These are phyloP conservation scores for Dryas drummondii DNA, from an alignment of 306 rosid species.

Conservation along the genomic window DNA sequence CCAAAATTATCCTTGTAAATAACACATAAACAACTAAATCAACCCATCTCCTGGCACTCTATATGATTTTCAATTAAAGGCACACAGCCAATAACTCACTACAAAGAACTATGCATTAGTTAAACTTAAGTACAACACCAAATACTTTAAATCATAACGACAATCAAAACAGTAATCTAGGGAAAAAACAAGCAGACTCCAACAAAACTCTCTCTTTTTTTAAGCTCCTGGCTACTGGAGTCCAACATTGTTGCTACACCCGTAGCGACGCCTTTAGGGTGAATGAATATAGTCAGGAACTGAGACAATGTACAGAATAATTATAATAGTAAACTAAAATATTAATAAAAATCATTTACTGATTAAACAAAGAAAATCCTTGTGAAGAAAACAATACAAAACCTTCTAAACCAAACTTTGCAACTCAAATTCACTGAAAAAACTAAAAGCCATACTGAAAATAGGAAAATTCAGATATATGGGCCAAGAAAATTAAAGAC, in stretches of 20 bases:
- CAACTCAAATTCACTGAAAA: slow-evolving; percentile 9
- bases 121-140: background rate
- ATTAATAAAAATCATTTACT: background rate
- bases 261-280: slow-evolving; percentile 5
- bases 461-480: too few relatives aligned
- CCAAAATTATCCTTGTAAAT: background rate
- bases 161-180: background rate
- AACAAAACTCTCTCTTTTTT: background rate
- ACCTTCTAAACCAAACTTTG: background rate
- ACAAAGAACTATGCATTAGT: background rate
- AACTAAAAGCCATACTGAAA: slow-evolving; percentile 17
- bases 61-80: background rate
- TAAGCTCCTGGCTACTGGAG: background rate
- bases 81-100: background rate
- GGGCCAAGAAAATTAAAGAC: background rate
- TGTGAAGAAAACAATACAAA: background rate
- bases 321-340: background rate
- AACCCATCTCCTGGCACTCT: background rate
- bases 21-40: background rate
- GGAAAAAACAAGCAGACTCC: background rate
- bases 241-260: background rate
- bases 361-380: background rate
- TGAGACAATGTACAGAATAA: slow-evolving; percentile 13
- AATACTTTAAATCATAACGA: slow-evolving; percentile 6
- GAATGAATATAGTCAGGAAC: slow-evolving; percentile 17